Conservation (phyloP, 805 yeast species). For the Candida maltosa region DNA sequence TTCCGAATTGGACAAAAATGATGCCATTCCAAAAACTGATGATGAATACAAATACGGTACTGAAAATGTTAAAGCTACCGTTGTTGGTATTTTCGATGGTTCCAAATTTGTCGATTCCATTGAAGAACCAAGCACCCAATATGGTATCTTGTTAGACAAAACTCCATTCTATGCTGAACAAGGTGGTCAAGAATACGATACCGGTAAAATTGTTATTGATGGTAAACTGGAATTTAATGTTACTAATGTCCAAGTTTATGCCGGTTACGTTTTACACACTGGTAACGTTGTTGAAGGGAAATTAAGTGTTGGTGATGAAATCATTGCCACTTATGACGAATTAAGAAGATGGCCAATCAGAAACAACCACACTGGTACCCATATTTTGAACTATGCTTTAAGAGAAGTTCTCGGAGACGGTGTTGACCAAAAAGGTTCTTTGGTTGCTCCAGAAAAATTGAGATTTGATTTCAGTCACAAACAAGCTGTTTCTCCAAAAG, state of each 20-base stretch:
- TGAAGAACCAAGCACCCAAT: conserved; percentile 35
- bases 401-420: conserved; percentile 83
- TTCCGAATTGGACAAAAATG: conserved; percentile 61
- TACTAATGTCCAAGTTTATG: conserved; percentile 86
- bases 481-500: conserved; percentile 70
- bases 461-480: conserved; percentile 96
- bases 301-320: conserved; percentile 61
- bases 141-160: conserved; percentile 81
- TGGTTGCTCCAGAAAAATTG: conserved; percentile 91
- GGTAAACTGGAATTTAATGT: conserved; percentile 86
- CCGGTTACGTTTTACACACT: conserved; percentile 93
- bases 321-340: conserved; percentile 88
- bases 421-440: conserved; percentile 94
- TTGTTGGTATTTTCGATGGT: conserved; percentile 72
- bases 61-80: conserved; percentile 64
- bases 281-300: conserved; percentile 80
- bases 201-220: conserved; percentile 88
- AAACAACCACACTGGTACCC: conserved; percentile 98
- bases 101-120: conserved; percentile 53
- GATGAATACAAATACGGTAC: conserved; percentile 75
- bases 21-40: conserved; percentile 70
- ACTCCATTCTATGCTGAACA: conserved; percentile 97
- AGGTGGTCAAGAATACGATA: conserved; percentile 98
- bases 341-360: conserved; percentile 94
- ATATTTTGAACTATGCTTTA: conserved; percentile 84